These are phyloP conservation scores for Ophiocordyceps camponoti-floridani DNA, from an alignment of 2,329 filamentous ascomycete species.

Conservation along the genomic window DNA sequence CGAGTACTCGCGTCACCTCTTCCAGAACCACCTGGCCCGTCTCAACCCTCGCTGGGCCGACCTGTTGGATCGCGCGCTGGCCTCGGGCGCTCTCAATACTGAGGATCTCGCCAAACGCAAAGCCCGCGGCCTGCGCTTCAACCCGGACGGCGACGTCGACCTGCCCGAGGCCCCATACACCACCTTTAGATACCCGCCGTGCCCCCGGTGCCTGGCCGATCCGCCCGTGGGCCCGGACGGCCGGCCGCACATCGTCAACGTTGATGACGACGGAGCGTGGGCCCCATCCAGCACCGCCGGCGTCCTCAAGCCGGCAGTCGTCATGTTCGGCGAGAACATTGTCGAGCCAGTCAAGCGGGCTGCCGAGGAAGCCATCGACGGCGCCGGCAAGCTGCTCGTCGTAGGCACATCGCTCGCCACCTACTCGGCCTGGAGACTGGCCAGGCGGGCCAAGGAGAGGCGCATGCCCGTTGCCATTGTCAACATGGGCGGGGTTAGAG, in stretches of 20 bases:
- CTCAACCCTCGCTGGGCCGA: slow-evolving; percentile 77
- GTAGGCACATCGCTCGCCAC: slow-evolving; percentile 84
- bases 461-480: slow-evolving; percentile 76
- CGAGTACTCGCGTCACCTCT: slow-evolving; percentile 51
- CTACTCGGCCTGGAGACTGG: slow-evolving; percentile 85
- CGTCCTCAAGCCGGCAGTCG: slow-evolving; percentile 78
- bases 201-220: slow-evolving; percentile 55
- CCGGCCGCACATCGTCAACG: slow-evolving; percentile 38
- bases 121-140: slow-evolving; percentile 57
- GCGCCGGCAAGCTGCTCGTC: slow-evolving; percentile 56
- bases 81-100: slow-evolving; percentile 57
- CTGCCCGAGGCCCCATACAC: slow-evolving; percentile 73
- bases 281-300: slow-evolving; percentile 46
- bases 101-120: slow-evolving; percentile 56
- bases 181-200: slow-evolving; percentile 81
- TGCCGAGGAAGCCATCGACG: slow-evolving; percentile 67
- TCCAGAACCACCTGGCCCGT: slow-evolving; percentile 56
- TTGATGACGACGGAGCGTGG: slow-evolving; percentile 73
- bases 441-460: slow-evolving; percentile 63
- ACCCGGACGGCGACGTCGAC: slow-evolving; percentile 91
- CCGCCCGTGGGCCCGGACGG: slow-evolving; percentile 41
- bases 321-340: slow-evolving; percentile 94
- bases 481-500: slow-evolving; percentile 71
- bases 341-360: slow-evolving; percentile 46
- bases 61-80: slow-evolving; percentile 55